Conservation (phyloP, 2,329 filamentous ascomycete species). For the Arthrinium puccinioides region DNA sequence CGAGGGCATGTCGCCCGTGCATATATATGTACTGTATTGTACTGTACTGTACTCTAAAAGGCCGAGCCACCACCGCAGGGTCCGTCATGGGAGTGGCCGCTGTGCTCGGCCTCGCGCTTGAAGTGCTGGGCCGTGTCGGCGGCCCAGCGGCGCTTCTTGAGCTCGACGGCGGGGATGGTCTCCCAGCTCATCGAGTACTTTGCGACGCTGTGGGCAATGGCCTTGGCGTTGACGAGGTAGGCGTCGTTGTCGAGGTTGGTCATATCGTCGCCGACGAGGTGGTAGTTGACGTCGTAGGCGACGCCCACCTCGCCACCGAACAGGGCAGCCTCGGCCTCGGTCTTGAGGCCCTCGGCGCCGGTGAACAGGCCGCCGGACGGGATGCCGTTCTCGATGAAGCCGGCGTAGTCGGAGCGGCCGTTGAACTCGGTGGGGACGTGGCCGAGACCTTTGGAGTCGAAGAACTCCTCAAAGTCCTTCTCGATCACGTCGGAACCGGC, state of each 20-base stretch:
- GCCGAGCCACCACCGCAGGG: too few relatives aligned
- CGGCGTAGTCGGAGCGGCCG: conserved; percentile 51
- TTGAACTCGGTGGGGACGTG: conserved; percentile 47
- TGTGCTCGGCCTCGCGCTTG: too few relatives aligned
- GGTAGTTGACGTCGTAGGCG: conserved; percentile 22
- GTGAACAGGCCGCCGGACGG: conserved; percentile 52
- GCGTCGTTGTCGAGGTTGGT: conserved; percentile 22
- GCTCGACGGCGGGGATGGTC: conserved; percentile 2
- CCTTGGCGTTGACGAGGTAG: conserved; percentile 21
- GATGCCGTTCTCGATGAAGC: conserved; percentile 49
- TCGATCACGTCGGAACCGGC: conserved; percentile 54
- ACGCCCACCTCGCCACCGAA: conserved; percentile 46
- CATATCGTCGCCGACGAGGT: conserved; percentile 25
- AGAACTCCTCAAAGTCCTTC: conserved; percentile 51
- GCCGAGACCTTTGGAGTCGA: conserved; percentile 31
- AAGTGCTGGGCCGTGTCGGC: too few relatives aligned
- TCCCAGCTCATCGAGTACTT: conserved; percentile 5
- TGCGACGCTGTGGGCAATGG: conserved; percentile 9
- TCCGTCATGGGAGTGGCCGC: too few relatives aligned
- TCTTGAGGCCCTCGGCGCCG: conserved; percentile 53
- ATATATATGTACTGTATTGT: too few relatives aligned
- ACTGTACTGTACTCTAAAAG: too few relatives aligned
- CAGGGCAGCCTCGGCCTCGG: conserved; percentile 39
- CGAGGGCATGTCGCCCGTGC: too few relatives aligned
- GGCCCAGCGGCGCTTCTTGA: conserved; percentile 3